Evolutionary conservation across 2,329 filamentous ascomycete genomes (phyloP).

Genomic region (Nemania sp.): DNA sequence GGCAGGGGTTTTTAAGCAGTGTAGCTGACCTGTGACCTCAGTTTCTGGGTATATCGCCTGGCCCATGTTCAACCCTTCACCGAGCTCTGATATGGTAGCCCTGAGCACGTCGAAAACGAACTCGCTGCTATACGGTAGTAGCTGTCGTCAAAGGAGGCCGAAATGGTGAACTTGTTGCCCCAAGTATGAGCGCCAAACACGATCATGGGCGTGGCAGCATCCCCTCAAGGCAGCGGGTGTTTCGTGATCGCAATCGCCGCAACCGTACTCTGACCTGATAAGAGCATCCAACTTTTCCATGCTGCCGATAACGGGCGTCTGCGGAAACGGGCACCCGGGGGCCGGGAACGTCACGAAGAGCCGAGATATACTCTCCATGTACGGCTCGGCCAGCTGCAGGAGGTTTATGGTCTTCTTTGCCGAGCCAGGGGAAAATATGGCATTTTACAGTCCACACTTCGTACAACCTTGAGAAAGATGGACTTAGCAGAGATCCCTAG

Average conservation of each 20-base stretch:
- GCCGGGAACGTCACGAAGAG: conserved; percentile 16
- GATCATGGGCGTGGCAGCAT: conserved; percentile 17
- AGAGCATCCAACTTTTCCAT: conserved; percentile 25
- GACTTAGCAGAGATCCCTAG: no score
- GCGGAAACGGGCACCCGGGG: conserved; percentile 15
- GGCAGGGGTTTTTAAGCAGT: no score
- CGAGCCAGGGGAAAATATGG: no score
- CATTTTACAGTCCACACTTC: no score
- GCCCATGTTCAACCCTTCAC: conserved; percentile 8
- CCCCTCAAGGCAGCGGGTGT: conserved; percentile 25
- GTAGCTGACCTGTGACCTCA: no score
- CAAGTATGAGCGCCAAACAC: conserved; percentile 30
- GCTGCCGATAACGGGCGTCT: conserved; percentile 30
- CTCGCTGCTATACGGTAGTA: conserved; percentile 18
- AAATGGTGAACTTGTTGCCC: conserved; percentile 20
- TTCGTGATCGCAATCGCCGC: background rate
- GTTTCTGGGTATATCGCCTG: conserved; percentile 3
- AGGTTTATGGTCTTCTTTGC: conserved; percentile 11
- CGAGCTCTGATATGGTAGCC: conserved; percentile 13
- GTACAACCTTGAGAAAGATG: no score
- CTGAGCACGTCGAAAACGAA: conserved; percentile 8
- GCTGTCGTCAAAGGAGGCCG: conserved; percentile 11
- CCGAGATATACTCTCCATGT: conserved; percentile 12
- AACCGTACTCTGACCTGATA: conserved; percentile 18
- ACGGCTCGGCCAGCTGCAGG: conserved; percentile 19